A percentile compares a stretch with the other conserved stretches of the same genome.
phyloP scores from a whole-genome alignment of 202 grass and related monocot genomes.

The Miscanthus sacchariflorus region DNA sequence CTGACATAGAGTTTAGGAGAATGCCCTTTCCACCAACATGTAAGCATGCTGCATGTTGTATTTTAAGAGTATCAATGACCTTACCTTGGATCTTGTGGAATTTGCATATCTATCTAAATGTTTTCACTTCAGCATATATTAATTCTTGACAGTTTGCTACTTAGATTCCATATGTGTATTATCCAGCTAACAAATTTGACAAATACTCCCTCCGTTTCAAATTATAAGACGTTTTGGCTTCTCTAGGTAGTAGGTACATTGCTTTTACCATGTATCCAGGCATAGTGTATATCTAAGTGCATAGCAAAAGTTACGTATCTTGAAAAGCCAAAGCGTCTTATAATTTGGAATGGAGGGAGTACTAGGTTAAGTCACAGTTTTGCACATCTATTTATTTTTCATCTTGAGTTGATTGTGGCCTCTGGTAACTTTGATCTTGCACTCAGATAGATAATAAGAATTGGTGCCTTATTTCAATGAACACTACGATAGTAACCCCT shows the following conservation, averaged over 20 bases:
- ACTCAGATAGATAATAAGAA: neutral
- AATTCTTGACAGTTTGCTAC: constrained; percentile 3
- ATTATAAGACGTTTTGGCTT: too few species aligned
- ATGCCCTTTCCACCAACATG: neutral
- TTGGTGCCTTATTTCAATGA: neutral
- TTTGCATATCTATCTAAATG: neutral
- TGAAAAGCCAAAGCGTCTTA: too few species aligned
- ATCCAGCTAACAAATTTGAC: neutral
- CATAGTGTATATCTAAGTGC: too few species aligned
- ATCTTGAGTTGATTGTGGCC: neutral
- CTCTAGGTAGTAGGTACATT: too few species aligned
- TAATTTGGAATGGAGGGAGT: too few species aligned
- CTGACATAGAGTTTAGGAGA: constrained; percentile 4
- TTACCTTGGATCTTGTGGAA: constrained; percentile 3
- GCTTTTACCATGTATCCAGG: too few species aligned
- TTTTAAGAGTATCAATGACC: neutral
- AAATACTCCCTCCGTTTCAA: neutral
- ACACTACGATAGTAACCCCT: neutral
- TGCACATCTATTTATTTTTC: constrained; percentile 4
- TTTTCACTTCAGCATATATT: neutral
- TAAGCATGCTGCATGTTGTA: neutral
- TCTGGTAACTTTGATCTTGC: constrained; percentile 10
- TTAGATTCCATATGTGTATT: neutral
- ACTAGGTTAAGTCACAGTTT: neutral
- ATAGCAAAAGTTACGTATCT: too few species aligned